Base-by-base conservation (phyloP, 106 monocot genomes). In the Ottelia alismoides region DNA sequence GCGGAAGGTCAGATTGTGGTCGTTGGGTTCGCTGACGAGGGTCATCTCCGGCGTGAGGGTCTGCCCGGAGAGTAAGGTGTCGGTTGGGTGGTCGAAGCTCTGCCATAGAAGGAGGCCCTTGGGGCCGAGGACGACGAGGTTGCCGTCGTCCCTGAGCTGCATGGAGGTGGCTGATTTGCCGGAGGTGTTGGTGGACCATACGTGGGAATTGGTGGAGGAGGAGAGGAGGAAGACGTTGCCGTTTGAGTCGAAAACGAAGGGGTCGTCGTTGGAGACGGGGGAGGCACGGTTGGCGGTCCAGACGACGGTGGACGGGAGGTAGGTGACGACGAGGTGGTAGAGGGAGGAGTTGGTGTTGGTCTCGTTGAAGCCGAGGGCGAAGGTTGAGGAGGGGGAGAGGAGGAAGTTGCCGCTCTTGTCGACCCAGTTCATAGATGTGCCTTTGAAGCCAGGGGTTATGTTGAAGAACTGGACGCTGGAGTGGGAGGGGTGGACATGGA, bases 351-450 rank as follows among this genome's bases (percentile, higher is more conserved):
- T 73, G 67, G 69, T 31, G 46, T 75, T 46, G 14, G 57, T 22
- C 0, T 31, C 2, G 11, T 22, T 49, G 84, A 90, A 84, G 11
- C 89, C 89, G 28, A 90, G 84, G 1, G 62, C 73, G 51, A 90
- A 90, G 25, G 1, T 47, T 2, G 76, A 74, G 73, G 20, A 50
- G 25, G 78, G 78, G 28, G 89, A 90, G 5, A 74, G 45, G 14
- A 90, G 84, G 47, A 84, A 74, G 46, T 74, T 44, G 20, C 89
- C 89, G 11, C 60, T 20, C 58, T 78, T 84, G 72, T 90, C 89
- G 65, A 90, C 80, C 51, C 54, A 90, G 31, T 44, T 40, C 77
- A 90, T 84, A 64, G 80, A 48, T 12, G 74, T 52, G 10, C 48
- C 80, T 12, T 55, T n/a, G 56, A 80, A 84, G 1, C 74, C 74